Conservation (phyloP, 148 eudicot genomes). For the Vaccinium corymbosum region DNA sequence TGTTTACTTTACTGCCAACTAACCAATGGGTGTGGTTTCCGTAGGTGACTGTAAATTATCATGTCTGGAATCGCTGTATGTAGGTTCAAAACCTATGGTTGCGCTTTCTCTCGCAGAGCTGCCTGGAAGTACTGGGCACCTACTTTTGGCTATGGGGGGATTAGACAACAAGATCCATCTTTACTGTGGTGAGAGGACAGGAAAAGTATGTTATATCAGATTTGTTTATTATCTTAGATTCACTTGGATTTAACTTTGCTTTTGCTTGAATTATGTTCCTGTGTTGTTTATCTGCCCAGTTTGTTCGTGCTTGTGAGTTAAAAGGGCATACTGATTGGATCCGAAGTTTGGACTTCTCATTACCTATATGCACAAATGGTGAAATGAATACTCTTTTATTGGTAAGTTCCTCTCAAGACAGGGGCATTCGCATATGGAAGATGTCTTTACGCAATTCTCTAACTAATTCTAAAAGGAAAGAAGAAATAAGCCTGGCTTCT, state of each 20-base stretch:
- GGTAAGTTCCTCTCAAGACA: conserved; percentile 91
- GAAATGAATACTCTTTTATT: conserved; percentile 49
- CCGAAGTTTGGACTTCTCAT: conserved; percentile 82
- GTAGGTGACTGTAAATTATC: conserved; percentile 74
- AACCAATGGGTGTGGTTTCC: conserved; percentile 13
- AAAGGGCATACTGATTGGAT: conserved; percentile 99
- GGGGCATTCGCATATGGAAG: conserved; percentile 83
- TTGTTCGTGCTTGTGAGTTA: conserved; percentile 79
- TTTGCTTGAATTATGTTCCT: background rate
- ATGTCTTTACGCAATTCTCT: conserved; percentile 43
- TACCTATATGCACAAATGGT: conserved; percentile 55
- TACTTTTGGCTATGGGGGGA: conserved; percentile 88
- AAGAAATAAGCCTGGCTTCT: conserved; percentile 58
- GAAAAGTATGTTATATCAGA: conserved; percentile 51
- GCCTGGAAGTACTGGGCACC: conserved; percentile 52
- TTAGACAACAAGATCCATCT: conserved; percentile 90
- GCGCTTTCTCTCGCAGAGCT: conserved; percentile 76
- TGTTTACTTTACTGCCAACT: background rate
- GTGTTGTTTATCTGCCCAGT: conserved; percentile 37
- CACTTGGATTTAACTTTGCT: conserved; percentile 7
- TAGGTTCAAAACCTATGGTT: conserved; percentile 87
- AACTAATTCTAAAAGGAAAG: conserved; percentile 33
- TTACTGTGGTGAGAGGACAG: conserved; percentile 72
- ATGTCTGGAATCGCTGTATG: conserved; percentile 48
- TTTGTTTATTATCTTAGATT: background rate